A percentile compares a stretch with the other conserved stretches of the same genome.
Conservation (phyloP, 2,329 filamentous ascomycete genomes). For the Colletotrichum sp. region DNA sequence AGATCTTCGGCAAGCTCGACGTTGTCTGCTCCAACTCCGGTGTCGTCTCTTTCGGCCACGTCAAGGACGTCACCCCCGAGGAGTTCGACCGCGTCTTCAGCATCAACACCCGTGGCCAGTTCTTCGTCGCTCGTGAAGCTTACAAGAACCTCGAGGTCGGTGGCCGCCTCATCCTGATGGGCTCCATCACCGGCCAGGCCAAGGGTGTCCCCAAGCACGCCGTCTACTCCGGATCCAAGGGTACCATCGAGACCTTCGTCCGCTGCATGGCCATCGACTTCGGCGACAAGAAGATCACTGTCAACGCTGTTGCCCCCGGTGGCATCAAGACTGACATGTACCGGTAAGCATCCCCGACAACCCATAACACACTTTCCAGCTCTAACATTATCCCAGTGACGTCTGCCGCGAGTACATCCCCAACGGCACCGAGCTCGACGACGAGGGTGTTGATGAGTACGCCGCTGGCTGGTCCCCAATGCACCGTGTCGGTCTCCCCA, state of each 20-base stretch:
- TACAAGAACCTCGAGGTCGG: slow-evolving; percentile 72
- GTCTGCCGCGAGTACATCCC: slow-evolving; percentile 70
- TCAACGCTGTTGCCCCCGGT: slow-evolving; percentile 71
- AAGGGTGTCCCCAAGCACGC: slow-evolving; percentile 73
- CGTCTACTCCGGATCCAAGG: slow-evolving; percentile 78
- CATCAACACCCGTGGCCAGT: slow-evolving; percentile 72
- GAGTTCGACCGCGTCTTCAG: slow-evolving; percentile 75
- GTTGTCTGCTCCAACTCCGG: slow-evolving; percentile 76
- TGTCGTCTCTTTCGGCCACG: slow-evolving; percentile 71
- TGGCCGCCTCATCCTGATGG: slow-evolving; percentile 76
- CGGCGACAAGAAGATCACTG: slow-evolving; percentile 70
- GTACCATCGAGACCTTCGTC: slow-evolving; percentile 78
- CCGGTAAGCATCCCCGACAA: neutral
- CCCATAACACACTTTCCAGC: neutral
- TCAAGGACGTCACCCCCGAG: slow-evolving; percentile 72
- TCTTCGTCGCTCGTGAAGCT: slow-evolving; percentile 74
- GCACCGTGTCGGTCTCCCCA: slow-evolving; percentile 69
- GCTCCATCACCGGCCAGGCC: slow-evolving; percentile 70
- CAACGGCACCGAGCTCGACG: slow-evolving; percentile 55
- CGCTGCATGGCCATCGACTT: slow-evolving; percentile 75
- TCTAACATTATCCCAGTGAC: slow-evolving; percentile 29
- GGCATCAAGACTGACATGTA: slow-evolving; percentile 60
- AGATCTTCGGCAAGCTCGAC: slow-evolving; percentile 69
- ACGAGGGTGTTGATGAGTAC: slow-evolving; percentile 64
- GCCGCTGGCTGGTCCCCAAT: slow-evolving; percentile 55